A percentile compares a stretch with the other conserved stretches of the same genome.
These are phyloP conservation scores for Polytrichum formosum DNA, from an alignment of 225 moss, liverwort and hornwort genomes.

Conservation along the genomic window DNA sequence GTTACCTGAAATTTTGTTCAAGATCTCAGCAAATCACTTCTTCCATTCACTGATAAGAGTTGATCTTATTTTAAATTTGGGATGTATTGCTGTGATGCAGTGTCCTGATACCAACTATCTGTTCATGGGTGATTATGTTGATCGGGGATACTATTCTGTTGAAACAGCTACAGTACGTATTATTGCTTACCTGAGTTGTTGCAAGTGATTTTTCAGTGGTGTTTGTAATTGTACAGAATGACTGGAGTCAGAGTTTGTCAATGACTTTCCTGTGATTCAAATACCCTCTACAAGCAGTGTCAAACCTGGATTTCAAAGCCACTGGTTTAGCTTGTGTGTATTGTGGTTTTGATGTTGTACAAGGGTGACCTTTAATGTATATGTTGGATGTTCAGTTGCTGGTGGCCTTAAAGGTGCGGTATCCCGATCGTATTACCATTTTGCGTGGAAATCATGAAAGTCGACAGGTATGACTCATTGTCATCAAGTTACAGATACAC, in stretches of 20 bases:
- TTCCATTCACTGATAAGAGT: no score
- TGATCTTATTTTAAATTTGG: background rate
- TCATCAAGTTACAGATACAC: background rate
- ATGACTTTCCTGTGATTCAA: no score
- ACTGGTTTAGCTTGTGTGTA: no score
- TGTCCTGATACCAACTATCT: slow-evolving; percentile 47
- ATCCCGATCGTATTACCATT: slow-evolving; percentile 29
- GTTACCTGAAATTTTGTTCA: no score
- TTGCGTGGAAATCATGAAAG: slow-evolving; percentile 40
- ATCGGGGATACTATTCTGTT: slow-evolving; percentile 44
- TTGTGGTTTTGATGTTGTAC: background rate
- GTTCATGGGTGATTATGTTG: slow-evolving; percentile 48
- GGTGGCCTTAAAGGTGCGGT: slow-evolving; percentile 47
- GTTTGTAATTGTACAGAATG: no score
- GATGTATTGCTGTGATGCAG: slow-evolving; percentile 14
- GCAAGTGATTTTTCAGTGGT: background rate
- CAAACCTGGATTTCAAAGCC: no score
- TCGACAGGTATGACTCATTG: slow-evolving; percentile 17
- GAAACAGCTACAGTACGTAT: slow-evolving; percentile 44
- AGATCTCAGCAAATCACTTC: no score
- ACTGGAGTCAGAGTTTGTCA: no score
- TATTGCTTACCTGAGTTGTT: background rate
- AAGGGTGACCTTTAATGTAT: background rate
- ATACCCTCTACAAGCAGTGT: no score
- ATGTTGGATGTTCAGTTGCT: slow-evolving; percentile 24